Evolutionary conservation across 2,329 filamentous ascomycete species (phyloP), one percentile per base, ranked within the genome.

Genomic region (Scedosporium dehoogii): DNA sequence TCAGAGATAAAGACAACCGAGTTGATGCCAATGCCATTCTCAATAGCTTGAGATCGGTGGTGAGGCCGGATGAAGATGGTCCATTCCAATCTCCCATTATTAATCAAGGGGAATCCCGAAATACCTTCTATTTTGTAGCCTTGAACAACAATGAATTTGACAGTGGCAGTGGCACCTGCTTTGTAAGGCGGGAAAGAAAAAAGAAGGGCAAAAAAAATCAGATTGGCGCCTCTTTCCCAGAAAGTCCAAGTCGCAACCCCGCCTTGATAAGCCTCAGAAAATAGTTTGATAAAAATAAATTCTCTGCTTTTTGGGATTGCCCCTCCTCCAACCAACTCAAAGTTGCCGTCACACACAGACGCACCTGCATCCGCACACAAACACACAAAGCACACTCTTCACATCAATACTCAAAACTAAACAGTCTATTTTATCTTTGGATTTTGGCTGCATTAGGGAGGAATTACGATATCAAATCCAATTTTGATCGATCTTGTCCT

Each of bases 311-410:
- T 55, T 55, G 51, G 21, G 27, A 23, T 25, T 55, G 51, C 51
- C 23, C 51, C 51, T 55, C 51, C n/a, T 27, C 51, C 51, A 55
- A 55, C 51, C 51, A 55, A 55, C n/a, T n/a, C 51, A 55, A 55
- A 9, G 14, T 48, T 48, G 18, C 18, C 51, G 18, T 23, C 51
- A 6, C 18, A 23, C 18, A 6, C 23, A 14, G 18, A 18, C 23
- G 5, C 23, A 27, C 23, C 51, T 23, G 18, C 51, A 55, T 23
- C 18, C 18, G 21, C 51, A 27, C 51, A 55, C 33, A 38, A 38
- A 12, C 10, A 38, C 33, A 38, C 33, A 38, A 38, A 38, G 10
- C 33, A 38, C 33, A 38, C 33, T 38, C 33, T 38, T 38, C 33
- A 12, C 33, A 38, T 38, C 10, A 38, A 38, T 38, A 38, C 51